Evolutionary conservation across 805 yeast genomes (phyloP).

Genomic region (Metschnikowia shivogae): DNA sequence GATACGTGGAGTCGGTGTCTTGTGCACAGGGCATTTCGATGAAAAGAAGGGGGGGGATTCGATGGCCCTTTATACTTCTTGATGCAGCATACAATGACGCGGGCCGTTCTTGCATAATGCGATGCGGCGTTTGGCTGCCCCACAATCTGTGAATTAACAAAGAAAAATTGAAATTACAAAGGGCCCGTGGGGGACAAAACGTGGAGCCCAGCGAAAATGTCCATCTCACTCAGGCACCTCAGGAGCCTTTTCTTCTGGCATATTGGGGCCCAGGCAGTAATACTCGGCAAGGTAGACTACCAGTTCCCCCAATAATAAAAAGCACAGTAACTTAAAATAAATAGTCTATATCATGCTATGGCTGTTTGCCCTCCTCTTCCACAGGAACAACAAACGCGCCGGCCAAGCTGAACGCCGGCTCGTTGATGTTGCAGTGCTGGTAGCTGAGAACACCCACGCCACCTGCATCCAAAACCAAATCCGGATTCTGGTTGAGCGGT

Average conservation of each 20-base stretch:
- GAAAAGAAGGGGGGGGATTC: neutral
- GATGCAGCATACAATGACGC: neutral
- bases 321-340: neutral
- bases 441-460: slow-evolving; percentile 91
- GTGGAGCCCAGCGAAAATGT: too few species aligned
- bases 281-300: too few species aligned
- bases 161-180: too few species aligned
- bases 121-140: neutral
- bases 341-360: neutral
- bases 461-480: slow-evolving; percentile 87
- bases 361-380: slow-evolving; percentile 45
- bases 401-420: slow-evolving; percentile 81
- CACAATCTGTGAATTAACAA: neutral
- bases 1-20: neutral
- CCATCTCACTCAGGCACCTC: too few species aligned
- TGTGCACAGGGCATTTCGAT: slow-evolving; percentile 4
- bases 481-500: slow-evolving; percentile 62
- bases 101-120: neutral
- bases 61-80: neutral
- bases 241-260: too few species aligned
- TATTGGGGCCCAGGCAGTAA: too few species aligned
- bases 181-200: too few species aligned
- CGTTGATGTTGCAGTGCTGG: slow-evolving; percentile 77
- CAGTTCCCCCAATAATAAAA: neutral
- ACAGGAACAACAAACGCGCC: slow-evolving; percentile 78